These are phyloP conservation scores for Cyclotella sp. DNA, from an alignment of 108 stramenopile genomes.

Conservation along the genomic window DNA sequence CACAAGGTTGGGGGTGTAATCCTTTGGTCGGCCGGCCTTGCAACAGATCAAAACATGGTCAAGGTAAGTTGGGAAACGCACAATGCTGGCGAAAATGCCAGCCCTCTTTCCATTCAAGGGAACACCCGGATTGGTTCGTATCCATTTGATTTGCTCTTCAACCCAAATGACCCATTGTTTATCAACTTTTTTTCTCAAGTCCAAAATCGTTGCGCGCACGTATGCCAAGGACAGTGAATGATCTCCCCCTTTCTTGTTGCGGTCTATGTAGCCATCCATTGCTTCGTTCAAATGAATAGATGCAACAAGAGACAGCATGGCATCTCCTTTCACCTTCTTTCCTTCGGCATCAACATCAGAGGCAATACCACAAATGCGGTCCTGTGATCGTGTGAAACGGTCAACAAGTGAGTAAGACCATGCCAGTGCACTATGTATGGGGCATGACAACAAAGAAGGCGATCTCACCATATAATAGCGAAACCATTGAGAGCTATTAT, in stretches of 20 bases:
- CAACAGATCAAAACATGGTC: conserved; percentile 85
- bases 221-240: conserved; percentile 88
- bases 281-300: conserved; percentile 87
- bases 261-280: conserved; percentile 89
- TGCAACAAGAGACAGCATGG: conserved; percentile 83
- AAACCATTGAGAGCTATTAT: conserved; percentile 83
- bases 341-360: conserved; percentile 65
- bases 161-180: conserved; percentile 91
- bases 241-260: conserved; percentile 89
- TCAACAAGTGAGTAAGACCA: not conserved
- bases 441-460: not conserved
- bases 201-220: conserved; percentile 86
- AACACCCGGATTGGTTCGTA: conserved; percentile 80
- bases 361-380: conserved; percentile 82
- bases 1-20: conserved; percentile 76
- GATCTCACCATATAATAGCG: conserved; percentile 70
- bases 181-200: conserved; percentile 84
- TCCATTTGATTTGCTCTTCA: conserved; percentile 89
- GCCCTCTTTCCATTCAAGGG: conserved; percentile 87
- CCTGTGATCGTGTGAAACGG: not conserved
- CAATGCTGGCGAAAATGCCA: conserved; percentile 82
- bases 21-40: conserved; percentile 71
- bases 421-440: not conserved
- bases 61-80: conserved; percentile 80
- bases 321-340: conserved; percentile 69